Evolutionary conservation across 805 yeast genomes (phyloP).

Genomic region (Saccharomycopsis sp.): DNA sequence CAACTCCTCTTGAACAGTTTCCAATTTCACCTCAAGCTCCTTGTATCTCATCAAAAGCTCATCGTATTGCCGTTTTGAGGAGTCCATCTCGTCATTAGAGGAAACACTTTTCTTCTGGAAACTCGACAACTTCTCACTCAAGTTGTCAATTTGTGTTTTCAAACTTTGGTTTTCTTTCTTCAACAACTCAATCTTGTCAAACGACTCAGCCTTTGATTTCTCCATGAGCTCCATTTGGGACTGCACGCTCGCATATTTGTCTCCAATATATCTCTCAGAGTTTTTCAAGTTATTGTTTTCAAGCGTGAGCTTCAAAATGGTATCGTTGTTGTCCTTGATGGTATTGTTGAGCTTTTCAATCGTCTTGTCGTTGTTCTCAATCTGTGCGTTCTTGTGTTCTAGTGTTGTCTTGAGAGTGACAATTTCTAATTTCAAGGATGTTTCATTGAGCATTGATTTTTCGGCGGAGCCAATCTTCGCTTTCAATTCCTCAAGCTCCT

Average conservation of each 20-base stretch:
- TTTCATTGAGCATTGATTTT: conserved; percentile 29
- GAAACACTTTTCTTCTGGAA: conserved; percentile 30
- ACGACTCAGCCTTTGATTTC: conserved; percentile 27
- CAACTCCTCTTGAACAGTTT: conserved; percentile 74
- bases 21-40: conserved; percentile 54
- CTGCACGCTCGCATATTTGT: conserved; percentile 28
- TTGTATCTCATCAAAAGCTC: conserved; percentile 57
- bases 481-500: conserved; percentile 34
- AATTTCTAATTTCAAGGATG: conserved; percentile 40
- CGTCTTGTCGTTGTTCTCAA: conserved; percentile 31
- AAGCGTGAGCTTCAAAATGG: conserved; percentile 33
- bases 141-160: conserved; percentile 22
- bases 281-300: conserved; percentile 33
- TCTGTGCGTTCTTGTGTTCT: conserved; percentile 35
- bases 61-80: conserved; percentile 58
- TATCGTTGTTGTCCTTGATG: conserved; percentile 32
- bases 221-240: conserved; percentile 33
- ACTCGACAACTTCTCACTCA: conserved; percentile 36
- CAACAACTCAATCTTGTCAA: conserved; percentile 26
- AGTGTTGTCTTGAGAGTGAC: conserved; percentile 38
- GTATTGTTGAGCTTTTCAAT: conserved; percentile 33
- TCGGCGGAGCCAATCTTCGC: conserved; percentile 4
- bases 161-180: conserved; percentile 30
- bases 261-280: conserved; percentile 27
- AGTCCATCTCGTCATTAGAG: conserved; percentile 37